Evolutionary conservation across 2,329 filamentous ascomycete genomes (phyloP).

Genomic region (Thelonectria blattea): DNA sequence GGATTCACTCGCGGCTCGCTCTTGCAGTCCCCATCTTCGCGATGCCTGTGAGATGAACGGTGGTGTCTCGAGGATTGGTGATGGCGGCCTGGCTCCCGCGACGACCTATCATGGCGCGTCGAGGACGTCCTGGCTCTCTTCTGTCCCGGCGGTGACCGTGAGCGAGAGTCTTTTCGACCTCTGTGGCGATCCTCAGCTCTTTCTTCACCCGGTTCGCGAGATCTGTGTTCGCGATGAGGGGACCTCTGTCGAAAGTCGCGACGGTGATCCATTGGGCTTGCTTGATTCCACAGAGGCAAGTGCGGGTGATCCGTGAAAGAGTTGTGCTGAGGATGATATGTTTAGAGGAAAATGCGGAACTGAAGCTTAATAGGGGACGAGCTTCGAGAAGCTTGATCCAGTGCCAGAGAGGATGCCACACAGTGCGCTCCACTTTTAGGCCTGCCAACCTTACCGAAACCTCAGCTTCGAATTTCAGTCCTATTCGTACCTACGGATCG

Average conservation of each 20-base stretch:
- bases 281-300: not conserved
- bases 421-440: slow-evolving; percentile 36
- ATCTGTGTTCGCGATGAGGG: slow-evolving; percentile 29
- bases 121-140: slow-evolving; percentile 26
- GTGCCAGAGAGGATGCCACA: slow-evolving; percentile 19
- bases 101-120: slow-evolving; percentile 24
- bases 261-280: slow-evolving; percentile 27
- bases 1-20: slow-evolving; percentile 14
- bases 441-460: not conserved
- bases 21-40: slow-evolving; percentile 24
- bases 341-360: not conserved
- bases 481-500: not conserved
- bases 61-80: slow-evolving; percentile 28
- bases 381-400: not conserved
- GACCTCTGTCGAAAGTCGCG: slow-evolving; percentile 28
- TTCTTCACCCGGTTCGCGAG: slow-evolving; percentile 24
- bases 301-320: not conserved
- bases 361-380: not conserved
- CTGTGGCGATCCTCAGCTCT: slow-evolving; percentile 26
- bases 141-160: slow-evolving; percentile 33
- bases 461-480: not conserved
- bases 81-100: slow-evolving; percentile 25
- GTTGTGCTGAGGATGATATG: not conserved
- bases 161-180: slow-evolving; percentile 26
- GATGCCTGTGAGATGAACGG: slow-evolving; percentile 36